Evolutionary conservation across 306 rosid genomes (phyloP).

Genomic region (Cicer yamashitae): DNA sequence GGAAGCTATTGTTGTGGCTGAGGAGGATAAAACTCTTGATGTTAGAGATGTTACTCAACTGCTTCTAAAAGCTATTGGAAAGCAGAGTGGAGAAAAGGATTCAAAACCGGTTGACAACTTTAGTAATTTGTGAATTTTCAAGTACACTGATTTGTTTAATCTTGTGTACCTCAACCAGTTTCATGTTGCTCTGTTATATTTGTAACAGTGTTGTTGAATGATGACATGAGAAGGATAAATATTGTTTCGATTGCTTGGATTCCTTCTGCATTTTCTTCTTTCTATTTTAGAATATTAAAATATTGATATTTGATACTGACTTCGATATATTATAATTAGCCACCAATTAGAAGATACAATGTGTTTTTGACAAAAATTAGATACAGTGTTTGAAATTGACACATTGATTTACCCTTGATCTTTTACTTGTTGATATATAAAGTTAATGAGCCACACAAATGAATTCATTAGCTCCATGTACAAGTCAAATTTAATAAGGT

Average conservation of each 20-base stretch:
- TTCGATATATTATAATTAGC: too few relatives aligned
- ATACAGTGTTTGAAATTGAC: too few relatives aligned
- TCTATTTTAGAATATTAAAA: too few relatives aligned
- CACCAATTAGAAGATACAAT: too few relatives aligned
- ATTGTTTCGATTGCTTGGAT: not conserved
- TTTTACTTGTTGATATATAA: too few relatives aligned
- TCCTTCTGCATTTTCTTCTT: not conserved
- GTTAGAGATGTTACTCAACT: slow-evolving; percentile 55
- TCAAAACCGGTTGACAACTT: slow-evolving; percentile 17
- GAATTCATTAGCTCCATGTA: too few relatives aligned
- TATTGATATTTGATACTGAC: too few relatives aligned
- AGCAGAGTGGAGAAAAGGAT: slow-evolving; percentile 27
- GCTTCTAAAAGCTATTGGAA: slow-evolving; percentile 56
- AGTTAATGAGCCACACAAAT: too few relatives aligned
- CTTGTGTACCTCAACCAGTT: slow-evolving; percentile 21
- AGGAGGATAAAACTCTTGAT: slow-evolving; percentile 52
- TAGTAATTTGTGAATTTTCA: slow-evolving; percentile 10
- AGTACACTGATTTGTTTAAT: slow-evolving; percentile 27
- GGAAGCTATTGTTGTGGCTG: slow-evolving; percentile 74
- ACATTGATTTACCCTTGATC: too few relatives aligned
- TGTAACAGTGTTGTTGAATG: slow-evolving; percentile 18
- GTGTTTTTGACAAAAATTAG: too few relatives aligned
- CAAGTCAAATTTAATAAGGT: too few relatives aligned
- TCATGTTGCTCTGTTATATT: slow-evolving; percentile 32
- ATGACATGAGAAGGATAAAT: not conserved